A percentile compares a stretch with the other conserved stretches of the same genome.
These are phyloP conservation scores for Pisolithus marmoratus DNA, from an alignment of 768 basidiomycete species.

Conservation along the genomic window DNA sequence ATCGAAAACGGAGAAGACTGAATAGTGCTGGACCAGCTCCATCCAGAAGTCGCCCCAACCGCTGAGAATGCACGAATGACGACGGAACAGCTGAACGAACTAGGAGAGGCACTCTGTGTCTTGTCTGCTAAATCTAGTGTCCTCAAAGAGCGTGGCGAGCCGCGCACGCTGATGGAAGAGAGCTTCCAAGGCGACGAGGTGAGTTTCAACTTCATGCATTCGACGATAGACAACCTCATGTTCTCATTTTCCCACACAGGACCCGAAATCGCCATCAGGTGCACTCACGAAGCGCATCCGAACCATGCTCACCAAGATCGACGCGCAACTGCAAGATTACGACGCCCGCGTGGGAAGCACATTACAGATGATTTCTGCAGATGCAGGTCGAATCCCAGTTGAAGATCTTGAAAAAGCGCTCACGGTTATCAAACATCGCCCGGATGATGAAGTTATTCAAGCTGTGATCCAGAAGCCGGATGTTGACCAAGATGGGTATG, in stretches of 20 bases:
- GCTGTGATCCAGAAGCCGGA: conserved; percentile 90
- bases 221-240: background rate
- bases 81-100: conserved; percentile 89
- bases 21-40: conserved; percentile 37
- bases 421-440: conserved; percentile 88
- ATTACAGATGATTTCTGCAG: conserved; percentile 80
- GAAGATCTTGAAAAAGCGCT: conserved; percentile 87
- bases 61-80: conserved; percentile 92
- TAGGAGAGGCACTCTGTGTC: conserved; percentile 85
- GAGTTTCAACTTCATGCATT: conserved; percentile 3
- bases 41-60: conserved; percentile 43
- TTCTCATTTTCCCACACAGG: conserved; percentile 31
- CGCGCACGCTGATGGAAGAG: conserved; percentile 89
- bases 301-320: conserved; percentile 93
- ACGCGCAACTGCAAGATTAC: conserved; percentile 86
- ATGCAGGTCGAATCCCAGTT: conserved; percentile 82
- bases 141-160: conserved; percentile 91
- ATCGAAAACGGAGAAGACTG: background rate
- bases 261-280: conserved; percentile 74
- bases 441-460: conserved; percentile 83
- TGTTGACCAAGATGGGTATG: conserved; percentile 92
- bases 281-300: conserved; percentile 96
- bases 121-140: conserved; percentile 92
- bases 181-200: conserved; percentile 88
- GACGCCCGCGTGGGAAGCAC: conserved; percentile 82